Base-by-base conservation (phyloP, 805 yeast genomes). In the Candida berthetii region DNA sequence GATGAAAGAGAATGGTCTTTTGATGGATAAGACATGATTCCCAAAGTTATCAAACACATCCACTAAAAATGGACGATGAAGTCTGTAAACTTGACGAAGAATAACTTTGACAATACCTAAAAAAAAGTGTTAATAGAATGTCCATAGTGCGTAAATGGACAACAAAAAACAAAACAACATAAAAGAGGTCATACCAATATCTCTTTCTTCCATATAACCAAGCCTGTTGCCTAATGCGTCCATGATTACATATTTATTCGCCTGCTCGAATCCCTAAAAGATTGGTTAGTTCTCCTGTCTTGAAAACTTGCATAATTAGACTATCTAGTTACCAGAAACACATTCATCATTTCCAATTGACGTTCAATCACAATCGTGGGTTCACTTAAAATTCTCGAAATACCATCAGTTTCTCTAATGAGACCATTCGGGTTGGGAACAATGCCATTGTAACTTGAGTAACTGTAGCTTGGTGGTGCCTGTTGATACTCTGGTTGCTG, bases 331-430 rank as follows among this genome's bases (percentile, higher is more conserved):
- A 29, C 32, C 11, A 90, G 56, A 40, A 89, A 73, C 15, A 93
- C 69, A 55, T 88, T 90, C 88, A 88, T 82, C 67, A 82, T 73
- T 64, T 93, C 98, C 19, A 93, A 69, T 55, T 86, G 85, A 43
- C 99, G 72, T 55, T 91, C 96, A 36, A 93, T 78, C 1, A 91
- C 88, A 17, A 91, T 61, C 4, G 91, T 84, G 1, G 97, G 97
- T 52, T 87, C 87, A 34, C 73, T 72, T 33, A 91, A 63, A 6
- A 90, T 65, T 35, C 71, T 67, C 24, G 78, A 73, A 18, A 84
- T 71, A 0, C 84, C 81, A 55, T 84, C 88, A 10, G 70, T 60
- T 5, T 66, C 66, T 3, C 75, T 71, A 19, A 82, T 71, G 17
- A 78, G 53, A 1, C 82, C 83, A 31, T 69, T 67, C 8, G 68